Base-by-base conservation (phyloP, 2,329 filamentous ascomycete genomes). In the Microthyrium microscopicum region DNA sequence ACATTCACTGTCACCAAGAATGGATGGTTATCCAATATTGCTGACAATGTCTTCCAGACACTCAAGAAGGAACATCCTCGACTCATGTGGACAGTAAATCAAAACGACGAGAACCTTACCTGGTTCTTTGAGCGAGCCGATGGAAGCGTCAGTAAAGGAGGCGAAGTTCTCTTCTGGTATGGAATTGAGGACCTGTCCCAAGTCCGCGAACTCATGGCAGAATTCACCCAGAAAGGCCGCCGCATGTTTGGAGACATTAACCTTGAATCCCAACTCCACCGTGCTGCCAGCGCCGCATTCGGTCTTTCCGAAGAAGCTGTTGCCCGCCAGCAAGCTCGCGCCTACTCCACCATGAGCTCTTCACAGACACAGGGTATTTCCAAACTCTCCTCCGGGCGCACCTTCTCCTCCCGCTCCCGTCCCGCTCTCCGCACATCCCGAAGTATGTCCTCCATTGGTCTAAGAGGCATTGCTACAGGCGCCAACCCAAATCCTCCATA, bases 61-160 rank as follows among this genome's bases (percentile, higher is more conserved):
- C 80, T 95, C 54, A 91, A 87, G 66, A 91, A 92, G 57, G 87
- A 94, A 50, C 79, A 85, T 55, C 75, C 84, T 35, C 83, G 78
- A 59, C 67, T 95, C 42, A 79, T 83, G 42, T 98, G 85, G 87
- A 92, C 84, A n/a, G 87, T 94, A 39, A 87, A 81, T 61, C 78
- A 85, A 49, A 79, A 91, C 44, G 85, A 95, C 47, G 87, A 95
- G 67, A 94, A 95, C 54, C 64, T 95, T 46, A 85, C 83, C 8
- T 95, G 87, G 89, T 94, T 95, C 65, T 91, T 92, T 45, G 85
- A 93, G 57, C 93, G 93, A 66, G 79, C 87, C 7, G 84, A 94
- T 45, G 87, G 89, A 36, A 93, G 82, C 56, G 70, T 94, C 46
- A 82, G 78, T 41, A 73, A 76, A 36, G 74, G 82, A 44, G 83